These are phyloP conservation scores for Tylopilus felleus DNA, from an alignment of 768 basidiomycete species.

Conservation along the genomic window DNA sequence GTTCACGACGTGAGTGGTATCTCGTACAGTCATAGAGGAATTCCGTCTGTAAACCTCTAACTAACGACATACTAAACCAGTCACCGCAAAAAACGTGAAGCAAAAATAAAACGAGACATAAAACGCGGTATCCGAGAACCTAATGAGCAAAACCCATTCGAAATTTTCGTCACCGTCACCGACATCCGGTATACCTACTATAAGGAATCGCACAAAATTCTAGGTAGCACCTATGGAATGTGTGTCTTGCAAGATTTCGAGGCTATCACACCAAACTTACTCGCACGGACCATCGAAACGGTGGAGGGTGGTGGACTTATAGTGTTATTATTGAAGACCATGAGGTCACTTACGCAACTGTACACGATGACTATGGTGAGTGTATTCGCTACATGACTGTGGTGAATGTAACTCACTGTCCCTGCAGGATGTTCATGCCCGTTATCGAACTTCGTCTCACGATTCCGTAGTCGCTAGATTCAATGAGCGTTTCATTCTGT, in stretches of 20 bases:
- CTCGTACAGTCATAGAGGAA: neutral
- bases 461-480: slow-evolving; percentile 90
- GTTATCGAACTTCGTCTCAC: slow-evolving; percentile 91
- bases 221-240: slow-evolving; percentile 98
- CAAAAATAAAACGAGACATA: slow-evolving; percentile 93
- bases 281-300: slow-evolving; percentile 96
- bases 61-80: slow-evolving; percentile 38
- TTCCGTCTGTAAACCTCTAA: neutral
- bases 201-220: slow-evolving; percentile 94
- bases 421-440: slow-evolving; percentile 87
- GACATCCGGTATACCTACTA: slow-evolving; percentile 99
- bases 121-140: slow-evolving; percentile 92
- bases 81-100: slow-evolving; percentile 95
- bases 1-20: slow-evolving; percentile 73
- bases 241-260: slow-evolving; percentile 96
- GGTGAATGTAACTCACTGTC: neutral
- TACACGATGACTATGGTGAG: slow-evolving; percentile 84
- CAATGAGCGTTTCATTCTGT: slow-evolving; percentile 98
- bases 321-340: slow-evolving; percentile 88
- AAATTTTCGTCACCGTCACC: slow-evolving; percentile 97
- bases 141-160: slow-evolving; percentile 96
- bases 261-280: slow-evolving; percentile 94
- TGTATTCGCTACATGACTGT: neutral
- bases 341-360: slow-evolving; percentile 87
- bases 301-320: slow-evolving; percentile 94